Percentiles rank a stretch among this genome's conserved stretches.
Conservation (phyloP, 495 filamentous ascomycete species). For the Geopyxis carbonaria region DNA sequence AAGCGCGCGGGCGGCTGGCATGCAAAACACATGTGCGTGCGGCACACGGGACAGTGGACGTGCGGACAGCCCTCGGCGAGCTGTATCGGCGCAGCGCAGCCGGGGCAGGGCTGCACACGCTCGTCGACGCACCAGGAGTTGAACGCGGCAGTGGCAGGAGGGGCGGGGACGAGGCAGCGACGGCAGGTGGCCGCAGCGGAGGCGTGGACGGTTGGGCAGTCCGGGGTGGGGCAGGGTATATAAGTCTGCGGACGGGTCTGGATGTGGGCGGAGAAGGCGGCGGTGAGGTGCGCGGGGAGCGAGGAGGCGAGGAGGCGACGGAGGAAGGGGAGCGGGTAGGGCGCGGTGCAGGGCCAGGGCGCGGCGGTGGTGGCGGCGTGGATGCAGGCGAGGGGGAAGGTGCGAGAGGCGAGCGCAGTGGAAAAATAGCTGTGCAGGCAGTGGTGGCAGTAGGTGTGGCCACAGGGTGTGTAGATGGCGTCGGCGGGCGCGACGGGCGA, state of each 20-base stretch:
- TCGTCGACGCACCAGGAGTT: conserved; percentile 44
- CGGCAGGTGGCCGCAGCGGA: too few relatives aligned
- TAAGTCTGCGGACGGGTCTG: too few relatives aligned
- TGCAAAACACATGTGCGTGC: conserved; percentile 35
- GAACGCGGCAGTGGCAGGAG: conserved; percentile 61
- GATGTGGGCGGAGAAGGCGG: conserved; percentile 69
- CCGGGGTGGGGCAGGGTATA: too few relatives aligned
- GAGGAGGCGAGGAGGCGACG: conserved; percentile 52
- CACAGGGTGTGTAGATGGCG: too few relatives aligned
- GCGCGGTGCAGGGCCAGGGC: conserved; percentile 6
- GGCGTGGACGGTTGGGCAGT: too few relatives aligned
- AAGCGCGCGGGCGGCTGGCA: conserved; percentile 34
- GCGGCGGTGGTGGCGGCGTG: conserved; percentile 34
- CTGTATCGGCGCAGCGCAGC: conserved; percentile 33
- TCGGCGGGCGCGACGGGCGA: too few relatives aligned
- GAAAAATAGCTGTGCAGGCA: conserved; percentile 78
- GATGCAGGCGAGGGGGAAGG: conserved; percentile 27
- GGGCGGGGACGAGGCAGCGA: too few relatives aligned
- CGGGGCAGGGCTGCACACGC: conserved; percentile 45
- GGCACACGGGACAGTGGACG: conserved; percentile 52
- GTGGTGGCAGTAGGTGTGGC: too few relatives aligned
- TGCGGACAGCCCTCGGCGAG: conserved; percentile 73
- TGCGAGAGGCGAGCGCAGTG: conserved; percentile 50
- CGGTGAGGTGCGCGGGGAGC: conserved; percentile 58
- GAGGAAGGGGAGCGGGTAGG: conserved; percentile 31